Evolutionary conservation across 2,329 filamentous ascomycete genomes (phyloP), one percentile per base, ranked within the genome.

Genomic region (Phyllosticta citribraziliensis): DNA sequence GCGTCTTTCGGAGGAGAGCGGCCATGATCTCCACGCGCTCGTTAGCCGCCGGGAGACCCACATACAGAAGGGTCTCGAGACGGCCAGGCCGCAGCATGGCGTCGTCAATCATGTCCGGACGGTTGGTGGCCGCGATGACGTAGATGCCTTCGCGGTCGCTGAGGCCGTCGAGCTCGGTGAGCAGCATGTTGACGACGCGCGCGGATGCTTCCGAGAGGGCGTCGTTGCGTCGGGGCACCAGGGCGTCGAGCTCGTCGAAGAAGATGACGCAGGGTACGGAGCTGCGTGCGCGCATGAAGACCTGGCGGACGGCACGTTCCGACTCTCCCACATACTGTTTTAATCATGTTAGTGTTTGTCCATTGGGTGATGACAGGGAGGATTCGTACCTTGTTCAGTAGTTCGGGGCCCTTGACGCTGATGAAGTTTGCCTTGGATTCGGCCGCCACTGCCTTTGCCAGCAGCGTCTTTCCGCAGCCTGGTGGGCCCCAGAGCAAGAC

Each of bases 371-470:
- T 47, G 12, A 17, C n/a, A 12, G 14, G 40, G 40, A 47, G 14
- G 14, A 3, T 47, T 47, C 40, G 22, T 69, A 73, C 73, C 71
- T 97, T 99, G 79, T 97, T 97, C 54, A 99, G 82, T 10, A 99
- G 80, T 72, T 99, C 94, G 0, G 94, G 94, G 0, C 94, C 94
- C 74, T 97, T 97, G 75, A 99, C 91, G 58, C 91, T 91, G 74
- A 99, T 99, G 78, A 99, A 99, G 74, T 96, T 97, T 55, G 94
- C 94, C 72, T 93, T 91, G 8, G 89, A 92, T 72, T 96, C 91
- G 73, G 96, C 96, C 60, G 94, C 94, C 4, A 97, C 91, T 3
- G 94, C 94, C 76, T 97, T 97, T 19, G 94, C 94, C 1, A 99
- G 85, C 1, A 99, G 82, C 0, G 94, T 99, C 74, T 99, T 99